Evolutionary conservation across 257 asterid species (phyloP).

Genomic region (Linderniella brevidens): DNA sequence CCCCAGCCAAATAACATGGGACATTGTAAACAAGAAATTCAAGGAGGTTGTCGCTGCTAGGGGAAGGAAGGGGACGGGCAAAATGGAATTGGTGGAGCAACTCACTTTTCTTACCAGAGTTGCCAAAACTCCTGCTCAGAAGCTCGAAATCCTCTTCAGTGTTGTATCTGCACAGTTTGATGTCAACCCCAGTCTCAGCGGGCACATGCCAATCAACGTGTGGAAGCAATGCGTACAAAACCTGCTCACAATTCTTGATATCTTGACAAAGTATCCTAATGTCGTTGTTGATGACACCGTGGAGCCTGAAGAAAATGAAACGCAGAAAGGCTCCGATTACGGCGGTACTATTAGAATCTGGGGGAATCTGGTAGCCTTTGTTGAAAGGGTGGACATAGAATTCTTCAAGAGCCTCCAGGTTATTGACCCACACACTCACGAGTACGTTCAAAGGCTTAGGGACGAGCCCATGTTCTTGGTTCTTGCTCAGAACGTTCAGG

Average conservation of each 20-base stretch:
- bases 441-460: constrained; percentile 79
- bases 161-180: constrained; percentile 90
- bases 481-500: constrained; percentile 85
- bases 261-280: constrained; percentile 61
- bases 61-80: constrained; percentile 92
- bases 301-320: constrained; percentile 86
- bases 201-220: constrained; percentile 92
- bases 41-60: constrained; percentile 83
- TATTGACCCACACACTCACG: constrained; percentile 92
- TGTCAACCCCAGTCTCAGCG: constrained; percentile 65
- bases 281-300: constrained; percentile 84
- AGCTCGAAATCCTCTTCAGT: constrained; percentile 84
- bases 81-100: constrained; percentile 81
- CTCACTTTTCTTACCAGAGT: constrained; percentile 84
- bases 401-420: constrained; percentile 91
- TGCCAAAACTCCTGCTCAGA: constrained; percentile 95
- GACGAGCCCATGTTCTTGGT: constrained; percentile 76
- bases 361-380: constrained; percentile 91
- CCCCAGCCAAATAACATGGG: constrained; percentile 91
- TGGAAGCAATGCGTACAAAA: constrained; percentile 89
- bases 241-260: constrained; percentile 58
- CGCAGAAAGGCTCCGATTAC: constrained; percentile 66
- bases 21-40: constrained; percentile 75
- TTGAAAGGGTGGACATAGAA: constrained; percentile 75
- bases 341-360: constrained; percentile 64